Percentiles rank a stretch among this genome's conserved stretches.
Conservation (phyloP, 108 stramenopile genomes). For the Fistulifera pelliculosa region DNA sequence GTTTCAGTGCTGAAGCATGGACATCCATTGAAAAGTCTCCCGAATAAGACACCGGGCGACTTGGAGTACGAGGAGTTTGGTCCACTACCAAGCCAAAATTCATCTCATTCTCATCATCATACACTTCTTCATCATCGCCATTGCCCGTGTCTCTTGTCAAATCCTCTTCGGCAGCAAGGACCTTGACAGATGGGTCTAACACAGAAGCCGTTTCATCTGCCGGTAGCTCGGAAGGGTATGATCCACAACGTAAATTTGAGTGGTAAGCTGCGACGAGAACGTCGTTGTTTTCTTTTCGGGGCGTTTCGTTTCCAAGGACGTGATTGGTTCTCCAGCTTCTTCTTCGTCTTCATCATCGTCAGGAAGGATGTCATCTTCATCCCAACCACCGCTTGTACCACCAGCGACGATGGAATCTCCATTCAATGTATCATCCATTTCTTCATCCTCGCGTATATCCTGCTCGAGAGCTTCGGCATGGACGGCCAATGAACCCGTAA, state of each 20-base stretch:
- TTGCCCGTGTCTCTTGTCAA: conserved; percentile 8
- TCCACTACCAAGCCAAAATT: conserved; percentile 30
- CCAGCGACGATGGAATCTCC: background rate
- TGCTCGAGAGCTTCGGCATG: conserved; percentile 14
- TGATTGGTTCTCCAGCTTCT: conserved; percentile 3
- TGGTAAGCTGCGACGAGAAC: background rate
- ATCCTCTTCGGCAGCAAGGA: conserved; percentile 6
- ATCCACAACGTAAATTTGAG: conserved; percentile 3
- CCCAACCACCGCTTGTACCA: conserved; percentile 2
- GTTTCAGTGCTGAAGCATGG: background rate
- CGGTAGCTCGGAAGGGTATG: conserved; percentile 6
- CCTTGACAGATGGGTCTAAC: conserved; percentile 1
- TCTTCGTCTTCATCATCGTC: conserved; percentile 9
- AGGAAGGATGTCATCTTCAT: conserved; percentile 6
- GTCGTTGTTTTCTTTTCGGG: background rate
- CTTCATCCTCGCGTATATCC: conserved; percentile 24
- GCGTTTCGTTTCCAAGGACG: background rate
- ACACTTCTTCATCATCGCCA: conserved; percentile 16
- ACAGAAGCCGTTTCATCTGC: background rate
- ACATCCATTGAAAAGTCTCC: background rate
- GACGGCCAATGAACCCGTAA: conserved; percentile 1
- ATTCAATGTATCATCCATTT: conserved; percentile 24
- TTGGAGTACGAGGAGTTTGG: conserved; percentile 15
- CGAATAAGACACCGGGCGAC: conserved; percentile 1
- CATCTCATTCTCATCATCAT: conserved; percentile 16